Percentiles rank a stretch among this genome's conserved stretches.
Conservation (phyloP, 129 eudicot genomes). For the Escallonia herrerae region DNA sequence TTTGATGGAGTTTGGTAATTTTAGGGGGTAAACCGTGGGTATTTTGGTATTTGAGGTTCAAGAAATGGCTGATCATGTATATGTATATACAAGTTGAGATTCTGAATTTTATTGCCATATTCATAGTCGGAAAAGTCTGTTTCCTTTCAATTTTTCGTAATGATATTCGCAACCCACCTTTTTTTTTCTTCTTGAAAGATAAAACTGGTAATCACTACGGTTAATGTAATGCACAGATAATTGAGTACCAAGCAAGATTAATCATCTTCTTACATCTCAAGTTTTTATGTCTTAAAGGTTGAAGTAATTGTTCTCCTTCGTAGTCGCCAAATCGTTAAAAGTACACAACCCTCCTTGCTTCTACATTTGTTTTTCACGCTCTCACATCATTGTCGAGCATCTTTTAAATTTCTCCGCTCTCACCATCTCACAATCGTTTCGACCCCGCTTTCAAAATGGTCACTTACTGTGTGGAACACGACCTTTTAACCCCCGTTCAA, state of each 20-base stretch:
- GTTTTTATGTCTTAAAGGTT: no score
- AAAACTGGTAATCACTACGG: no score
- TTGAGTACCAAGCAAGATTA: not conserved
- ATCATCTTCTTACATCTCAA: no score
- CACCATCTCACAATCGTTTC: not conserved
- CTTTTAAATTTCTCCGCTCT: no score
- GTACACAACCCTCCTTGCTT: no score
- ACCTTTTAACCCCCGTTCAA: not conserved
- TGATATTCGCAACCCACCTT: no score
- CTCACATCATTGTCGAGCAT: no score
- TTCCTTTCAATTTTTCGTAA: not conserved
- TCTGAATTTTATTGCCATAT: slow-evolving; percentile 13
- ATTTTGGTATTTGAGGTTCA: slow-evolving; percentile 59
- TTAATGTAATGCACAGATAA: not conserved
- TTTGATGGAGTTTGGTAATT: slow-evolving; percentile 7
- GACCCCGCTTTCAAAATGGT: no score
- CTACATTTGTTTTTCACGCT: no score
- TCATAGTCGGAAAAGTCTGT: not conserved
- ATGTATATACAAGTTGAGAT: slow-evolving; percentile 35
- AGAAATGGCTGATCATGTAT: slow-evolving; percentile 24
- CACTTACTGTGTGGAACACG: not conserved
- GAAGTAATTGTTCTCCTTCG: no score
- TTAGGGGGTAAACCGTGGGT: slow-evolving; percentile 78
- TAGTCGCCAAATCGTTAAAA: no score
- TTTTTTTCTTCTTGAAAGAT: no score